Base-by-base conservation (phyloP, 768 basidiomycete species). In the Mycena amicta region DNA sequence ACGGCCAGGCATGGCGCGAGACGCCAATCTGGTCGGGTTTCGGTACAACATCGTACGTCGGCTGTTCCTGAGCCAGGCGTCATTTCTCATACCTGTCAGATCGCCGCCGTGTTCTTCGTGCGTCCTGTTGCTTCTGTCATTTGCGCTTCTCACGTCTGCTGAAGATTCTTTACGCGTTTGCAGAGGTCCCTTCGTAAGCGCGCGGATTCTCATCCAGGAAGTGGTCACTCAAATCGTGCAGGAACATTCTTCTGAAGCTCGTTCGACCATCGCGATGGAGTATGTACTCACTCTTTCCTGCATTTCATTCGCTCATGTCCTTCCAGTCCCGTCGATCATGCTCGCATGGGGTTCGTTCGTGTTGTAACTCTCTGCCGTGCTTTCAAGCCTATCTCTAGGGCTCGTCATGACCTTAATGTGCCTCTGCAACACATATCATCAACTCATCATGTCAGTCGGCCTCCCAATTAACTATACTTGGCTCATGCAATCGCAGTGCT, bases 391-490 rank as follows among this genome's bases (percentile, higher is more conserved):
- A n/a, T 23, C 5, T 22, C 3, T 18, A 67, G 68, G 69, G 15
- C 60, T 66, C n/a, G 63, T 70, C 26, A 70, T 71, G 67, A 71
- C 70, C 18, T 53, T 71, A 22, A 71, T 70, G 70, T 68, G 62
- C 43, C 54, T 71, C 16, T 68, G 67, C 57, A 64, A 67, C 8
- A 66, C 66, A 8, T 71, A 66, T 43, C 53, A 64, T 6, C 59
- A 61, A n/a, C 59, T 71, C n/a, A 58, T 71, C 25, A 60, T 67
- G 70, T 69, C 30, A 18, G 20, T 16, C n/a, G 4, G 33, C 23
- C 3, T 2, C 18, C 20, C 31, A 50, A 25, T 23, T 26, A 8
- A 37, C 33, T 12, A 37, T 23, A 12, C 50, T 53, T 20, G 33
- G 33, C 8, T 4, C 31, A 52, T 29, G 26, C n/a, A 16, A 30